Conservation (phyloP, 345 rosid genomes). For the Eucalyptus polyanthemos region DNA sequence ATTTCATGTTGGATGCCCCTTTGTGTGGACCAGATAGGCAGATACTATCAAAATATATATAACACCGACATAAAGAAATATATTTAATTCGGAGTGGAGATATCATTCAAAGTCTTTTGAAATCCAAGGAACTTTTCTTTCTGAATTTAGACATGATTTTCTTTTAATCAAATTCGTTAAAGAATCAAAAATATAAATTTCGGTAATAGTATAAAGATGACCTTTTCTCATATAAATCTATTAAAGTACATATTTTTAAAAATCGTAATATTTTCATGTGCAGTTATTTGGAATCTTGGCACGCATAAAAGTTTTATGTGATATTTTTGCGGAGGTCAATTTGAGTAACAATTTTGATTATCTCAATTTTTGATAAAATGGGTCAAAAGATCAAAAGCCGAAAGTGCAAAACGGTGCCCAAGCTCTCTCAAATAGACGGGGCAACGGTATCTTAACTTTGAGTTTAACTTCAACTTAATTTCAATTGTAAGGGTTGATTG, state of each 20-base stretch:
- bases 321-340: not conserved
- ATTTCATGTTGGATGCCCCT: not conserved
- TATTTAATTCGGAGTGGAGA: not conserved
- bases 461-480: not conserved
- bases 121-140: no score
- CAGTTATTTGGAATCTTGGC: fast-evolving
- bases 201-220: no score
- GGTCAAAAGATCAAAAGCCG: not conserved
- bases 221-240: no score
- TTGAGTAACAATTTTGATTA: not conserved
- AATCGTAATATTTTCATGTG: not conserved
- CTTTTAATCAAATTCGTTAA: no score
- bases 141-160: no score
- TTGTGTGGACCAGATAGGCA: not conserved
- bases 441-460: fast-evolving
- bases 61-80: not conserved
- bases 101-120: not conserved
- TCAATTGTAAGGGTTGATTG: not conserved
- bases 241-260: not conserved
- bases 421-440: not conserved
- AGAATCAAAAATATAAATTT: no score
- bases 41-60: not conserved
- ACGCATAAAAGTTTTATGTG: fast-evolving
- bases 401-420: fast-evolving
- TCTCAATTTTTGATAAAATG: not conserved